Base-by-base conservation (phyloP, 2,329 filamentous ascomycete species). In the Colletotrichum plurivorum region DNA sequence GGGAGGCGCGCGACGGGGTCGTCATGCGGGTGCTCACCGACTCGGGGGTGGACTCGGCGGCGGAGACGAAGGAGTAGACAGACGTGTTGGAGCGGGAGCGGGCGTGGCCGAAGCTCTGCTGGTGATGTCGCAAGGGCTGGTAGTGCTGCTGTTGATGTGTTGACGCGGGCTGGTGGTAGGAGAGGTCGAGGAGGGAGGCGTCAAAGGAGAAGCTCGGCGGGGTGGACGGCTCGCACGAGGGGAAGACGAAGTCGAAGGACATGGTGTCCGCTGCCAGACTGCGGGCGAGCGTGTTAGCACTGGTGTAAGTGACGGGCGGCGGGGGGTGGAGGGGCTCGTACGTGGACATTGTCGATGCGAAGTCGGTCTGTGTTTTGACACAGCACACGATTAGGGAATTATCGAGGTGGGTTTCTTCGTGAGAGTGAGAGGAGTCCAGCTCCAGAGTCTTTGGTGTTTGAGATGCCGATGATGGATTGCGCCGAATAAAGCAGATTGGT, bases 11-110 rank as follows among this genome's bases (percentile, higher is more conserved):
- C 48, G 86, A 82, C 46, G 93, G 93, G 13, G 92, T 94, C 61
- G 90, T 92, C 74, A 89, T 85, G 73, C 88, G 85, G 20, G 91
- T 93, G 82, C 88, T 86, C 74, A 90, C 84, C 51, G 92, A 93
- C 78, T 92, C 92, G 63, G 86, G 83, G 72, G 84, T 83, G 71
- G 88, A 88, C 56, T 83, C 79, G 36, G 75, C 75, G n/a, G 77
- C 89, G 52, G 92, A 93, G 78, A 92, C 87, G 75, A 88, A 86
- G 60, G 91, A 92, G 83, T 90, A 92, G 75, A 89, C 82, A 71
- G 92, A 93, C 58, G 87, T 86, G 75, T 90, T 88, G 73, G 91
- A 93, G 68, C 87, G 85, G 75, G 88, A 89, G 76, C 90, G 89
- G 78, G 83, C 85, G 78, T 93, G 90, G 72, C 82, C 83, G 69